Conservation (phyloP, 306 rosid species). For the Betula pendula region DNA sequence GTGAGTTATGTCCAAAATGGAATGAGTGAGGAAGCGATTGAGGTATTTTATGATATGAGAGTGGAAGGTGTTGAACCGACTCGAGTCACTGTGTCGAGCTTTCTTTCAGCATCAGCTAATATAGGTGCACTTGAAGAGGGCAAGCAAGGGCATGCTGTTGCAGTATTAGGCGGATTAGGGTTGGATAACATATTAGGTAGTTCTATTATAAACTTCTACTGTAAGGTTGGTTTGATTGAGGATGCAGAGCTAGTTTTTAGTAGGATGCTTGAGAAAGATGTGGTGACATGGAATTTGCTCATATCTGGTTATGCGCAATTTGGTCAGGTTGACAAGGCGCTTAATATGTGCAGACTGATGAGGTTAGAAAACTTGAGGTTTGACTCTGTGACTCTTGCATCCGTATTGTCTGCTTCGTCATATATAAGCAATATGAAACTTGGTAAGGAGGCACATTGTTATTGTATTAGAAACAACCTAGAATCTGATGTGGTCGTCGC, state of each 20-base stretch:
- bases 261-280: slow-evolving; percentile 54
- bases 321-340: slow-evolving; percentile 60
- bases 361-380: slow-evolving; percentile 52
- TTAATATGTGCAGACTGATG: slow-evolving; percentile 55
- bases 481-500: slow-evolving; percentile 59
- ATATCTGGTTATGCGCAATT: slow-evolving; percentile 58
- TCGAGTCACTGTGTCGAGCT: slow-evolving; percentile 60
- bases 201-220: slow-evolving; percentile 71
- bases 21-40: slow-evolving; percentile 56
- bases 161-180: slow-evolving; percentile 53
- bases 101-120: slow-evolving; percentile 71
- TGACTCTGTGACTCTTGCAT: slow-evolving; percentile 69
- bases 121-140: slow-evolving; percentile 56
- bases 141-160: slow-evolving; percentile 73
- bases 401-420: slow-evolving; percentile 63
- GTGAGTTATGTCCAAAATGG: slow-evolving; percentile 61
- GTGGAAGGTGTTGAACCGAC: slow-evolving; percentile 50
- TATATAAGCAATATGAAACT: slow-evolving; percentile 48
- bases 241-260: slow-evolving; percentile 60
- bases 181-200: slow-evolving; percentile 64
- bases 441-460: slow-evolving; percentile 67
- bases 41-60: slow-evolving; percentile 55
- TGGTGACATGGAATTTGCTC: slow-evolving; percentile 78
- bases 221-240: slow-evolving; percentile 72
- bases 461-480: slow-evolving; percentile 64